Percentiles rank a stretch among this genome's conserved stretches.
Conservation (phyloP, 352 stramenopile genomes). For the Thalassiosira gravida region DNA sequence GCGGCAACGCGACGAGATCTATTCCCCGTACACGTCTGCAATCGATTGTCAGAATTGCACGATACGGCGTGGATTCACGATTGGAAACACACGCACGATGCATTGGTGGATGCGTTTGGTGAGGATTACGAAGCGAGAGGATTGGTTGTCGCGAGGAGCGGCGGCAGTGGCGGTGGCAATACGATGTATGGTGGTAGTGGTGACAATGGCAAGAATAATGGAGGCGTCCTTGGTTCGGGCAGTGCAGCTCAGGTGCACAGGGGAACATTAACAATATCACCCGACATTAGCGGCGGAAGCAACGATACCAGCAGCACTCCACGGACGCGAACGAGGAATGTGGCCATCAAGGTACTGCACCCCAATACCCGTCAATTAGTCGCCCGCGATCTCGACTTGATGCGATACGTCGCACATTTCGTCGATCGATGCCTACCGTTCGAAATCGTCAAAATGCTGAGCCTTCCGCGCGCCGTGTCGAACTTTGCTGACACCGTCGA, state of each 20-base stretch:
- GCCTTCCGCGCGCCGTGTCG: conserved; percentile 78
- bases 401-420: conserved; percentile 67
- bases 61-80: conserved; percentile 89
- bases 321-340: too few species aligned
- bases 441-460: conserved; percentile 68
- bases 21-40: conserved; percentile 90
- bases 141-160: conserved; percentile 29
- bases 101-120: conserved; percentile 88
- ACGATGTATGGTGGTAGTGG: conserved; percentile 24
- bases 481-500: conserved; percentile 88
- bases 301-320: too few species aligned
- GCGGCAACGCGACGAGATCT: conserved; percentile 92
- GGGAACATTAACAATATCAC: conserved; percentile 74
- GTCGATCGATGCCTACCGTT: conserved; percentile 73
- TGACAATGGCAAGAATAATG: conserved; percentile 26
- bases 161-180: too few species aligned
- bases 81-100: conserved; percentile 88
- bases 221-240: conserved; percentile 88
- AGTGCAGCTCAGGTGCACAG: conserved; percentile 94
- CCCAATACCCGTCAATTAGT: conserved; percentile 89
- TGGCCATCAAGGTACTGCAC: conserved; percentile 93
- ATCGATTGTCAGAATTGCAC: conserved; percentile 90
- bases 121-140: conserved; percentile 83
- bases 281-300: background rate
- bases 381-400: conserved; percentile 88